Percentiles rank a stretch among this genome's conserved stretches.
These are phyloP conservation scores for Lichtheimia hyalospora DNA, from an alignment of 371 early-diverging fungal genomes.

Conservation along the genomic window DNA sequence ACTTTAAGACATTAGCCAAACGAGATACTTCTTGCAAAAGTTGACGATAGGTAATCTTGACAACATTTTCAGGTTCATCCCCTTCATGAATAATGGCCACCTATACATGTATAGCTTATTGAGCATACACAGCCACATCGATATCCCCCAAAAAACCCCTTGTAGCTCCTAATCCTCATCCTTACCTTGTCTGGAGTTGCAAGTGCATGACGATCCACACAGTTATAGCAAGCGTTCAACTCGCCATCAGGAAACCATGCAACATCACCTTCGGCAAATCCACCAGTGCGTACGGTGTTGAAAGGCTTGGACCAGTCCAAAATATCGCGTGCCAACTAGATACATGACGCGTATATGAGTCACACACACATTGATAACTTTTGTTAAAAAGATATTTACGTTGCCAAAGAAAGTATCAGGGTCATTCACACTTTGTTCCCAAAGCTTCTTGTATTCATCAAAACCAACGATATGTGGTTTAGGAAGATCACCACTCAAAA, in stretches of 20 bases:
- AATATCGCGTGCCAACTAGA: constrained; percentile 68
- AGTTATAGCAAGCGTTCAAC: constrained; percentile 96
- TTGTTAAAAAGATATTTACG: constrained; percentile 37
- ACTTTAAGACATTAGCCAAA: constrained; percentile 80
- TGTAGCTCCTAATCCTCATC: too few species aligned
- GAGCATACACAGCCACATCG: too few species aligned
- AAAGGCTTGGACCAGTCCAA: constrained; percentile 82
- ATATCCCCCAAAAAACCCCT: too few species aligned
- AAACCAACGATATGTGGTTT: constrained; percentile 67
- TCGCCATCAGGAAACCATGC: constrained; percentile 95
- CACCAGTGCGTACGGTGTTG: constrained; percentile 60
- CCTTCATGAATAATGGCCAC: constrained; percentile 86
- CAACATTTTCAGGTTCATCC: constrained; percentile 82
- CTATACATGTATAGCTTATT: constrained; percentile 14
- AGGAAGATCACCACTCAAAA: constrained; percentile 39
- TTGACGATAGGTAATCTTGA: constrained; percentile 82
- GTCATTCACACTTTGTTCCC: constrained; percentile 71
- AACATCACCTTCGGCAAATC: constrained; percentile 78
- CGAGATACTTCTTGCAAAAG: constrained; percentile 83
- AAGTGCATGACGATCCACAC: constrained; percentile 94
- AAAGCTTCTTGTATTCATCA: constrained; percentile 70
- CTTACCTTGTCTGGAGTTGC: constrained; percentile 61
- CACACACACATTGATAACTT: neutral
- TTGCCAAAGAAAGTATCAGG: constrained; percentile 83
- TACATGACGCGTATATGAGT: neutral